Percentiles rank a stretch among this genome's conserved stretches.
phyloP scores from a whole-genome alignment of 805 yeast genomes.

The Barnettozyma californica region DNA sequence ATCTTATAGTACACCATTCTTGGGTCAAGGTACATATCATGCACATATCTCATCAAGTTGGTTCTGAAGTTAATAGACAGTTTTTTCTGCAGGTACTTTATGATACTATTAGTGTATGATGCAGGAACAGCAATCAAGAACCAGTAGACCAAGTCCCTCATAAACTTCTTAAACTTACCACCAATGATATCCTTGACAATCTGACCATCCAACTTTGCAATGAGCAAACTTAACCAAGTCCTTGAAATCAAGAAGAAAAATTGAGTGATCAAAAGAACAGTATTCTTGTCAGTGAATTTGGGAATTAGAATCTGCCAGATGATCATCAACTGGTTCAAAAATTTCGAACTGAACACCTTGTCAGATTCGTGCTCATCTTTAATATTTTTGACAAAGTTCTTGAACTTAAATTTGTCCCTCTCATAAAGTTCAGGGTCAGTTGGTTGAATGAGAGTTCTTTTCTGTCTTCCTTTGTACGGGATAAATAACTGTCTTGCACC shows the following conservation, averaged over 20 bases:
- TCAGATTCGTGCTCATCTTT: conserved; percentile 18
- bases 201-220: conserved; percentile 88
- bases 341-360: conserved; percentile 48
- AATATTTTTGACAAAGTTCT: conserved; percentile 24
- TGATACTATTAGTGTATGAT: conserved; percentile 85
- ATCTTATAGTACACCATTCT: conserved; percentile 80
- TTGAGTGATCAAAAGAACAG: conserved; percentile 61
- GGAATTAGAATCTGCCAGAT: conserved; percentile 85
- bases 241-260: conserved; percentile 70
- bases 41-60: conserved; percentile 76
- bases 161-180: conserved; percentile 68
- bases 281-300: conserved; percentile 57
- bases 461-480: conserved; percentile 25
- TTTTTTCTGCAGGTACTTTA: conserved; percentile 71
- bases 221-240: conserved; percentile 81
- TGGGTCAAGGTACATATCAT: conserved; percentile 81
- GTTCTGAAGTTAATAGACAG: conserved; percentile 82
- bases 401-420: conserved; percentile 23
- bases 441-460: conserved; percentile 24
- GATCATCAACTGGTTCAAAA: conserved; percentile 66
- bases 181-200: conserved; percentile 85
- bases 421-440: conserved; percentile 26
- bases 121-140: conserved; percentile 89
- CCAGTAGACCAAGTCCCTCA: conserved; percentile 81
- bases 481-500: conserved; percentile 28